Evolutionary conservation across 495 filamentous ascomycete genomes (phyloP).

Genomic region (Talaromyces proteolyticus): DNA sequence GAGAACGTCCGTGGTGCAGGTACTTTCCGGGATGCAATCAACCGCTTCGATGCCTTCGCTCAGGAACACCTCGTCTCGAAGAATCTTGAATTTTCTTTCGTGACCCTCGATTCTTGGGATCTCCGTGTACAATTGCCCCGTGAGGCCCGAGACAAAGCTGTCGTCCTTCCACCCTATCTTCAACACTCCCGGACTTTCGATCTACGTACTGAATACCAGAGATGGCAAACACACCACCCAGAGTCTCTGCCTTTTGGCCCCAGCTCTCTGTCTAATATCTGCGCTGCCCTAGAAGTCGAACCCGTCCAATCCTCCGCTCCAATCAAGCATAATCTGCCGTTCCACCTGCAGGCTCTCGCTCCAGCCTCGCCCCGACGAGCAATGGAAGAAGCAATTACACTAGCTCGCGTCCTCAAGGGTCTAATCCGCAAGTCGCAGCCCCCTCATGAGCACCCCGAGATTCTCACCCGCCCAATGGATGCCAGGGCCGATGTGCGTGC

Average conservation of each 20-base stretch:
- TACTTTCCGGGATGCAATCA: slow-evolving; percentile 93
- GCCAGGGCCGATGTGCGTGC: slow-evolving; percentile 94
- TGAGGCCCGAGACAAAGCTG: slow-evolving; percentile 95
- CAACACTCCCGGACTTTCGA: slow-evolving; percentile 97
- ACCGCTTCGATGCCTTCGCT: slow-evolving; percentile 87
- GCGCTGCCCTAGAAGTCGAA: slow-evolving; percentile 94
- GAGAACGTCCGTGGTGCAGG: slow-evolving; percentile 96
- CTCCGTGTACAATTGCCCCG: slow-evolving; percentile 95
- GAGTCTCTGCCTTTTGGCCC: slow-evolving; percentile 96
- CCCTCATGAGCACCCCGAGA: slow-evolving; percentile 84
- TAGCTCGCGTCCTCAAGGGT: slow-evolving; percentile 85
- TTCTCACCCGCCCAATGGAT: slow-evolving; percentile 92
- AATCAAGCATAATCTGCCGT: slow-evolving; percentile 97
- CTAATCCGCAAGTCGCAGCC: slow-evolving; percentile 95
- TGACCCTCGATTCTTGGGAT: slow-evolving; percentile 97
- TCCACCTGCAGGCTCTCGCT: slow-evolving; percentile 93
- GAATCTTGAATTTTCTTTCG: slow-evolving; percentile 93
- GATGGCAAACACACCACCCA: slow-evolving; percentile 97
- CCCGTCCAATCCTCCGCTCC: slow-evolving; percentile 93
- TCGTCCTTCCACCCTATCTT: slow-evolving; percentile 91
- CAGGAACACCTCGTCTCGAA: slow-evolving; percentile 78
- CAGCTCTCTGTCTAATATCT: slow-evolving; percentile 92
- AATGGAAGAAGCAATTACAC: slow-evolving; percentile 94
- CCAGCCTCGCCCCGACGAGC: slow-evolving; percentile 95
- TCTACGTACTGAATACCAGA: slow-evolving; percentile 91